Evolutionary conservation across 768 basidiomycete species (phyloP).

Genomic region (Krasilnikovozyma curviuscula): DNA sequence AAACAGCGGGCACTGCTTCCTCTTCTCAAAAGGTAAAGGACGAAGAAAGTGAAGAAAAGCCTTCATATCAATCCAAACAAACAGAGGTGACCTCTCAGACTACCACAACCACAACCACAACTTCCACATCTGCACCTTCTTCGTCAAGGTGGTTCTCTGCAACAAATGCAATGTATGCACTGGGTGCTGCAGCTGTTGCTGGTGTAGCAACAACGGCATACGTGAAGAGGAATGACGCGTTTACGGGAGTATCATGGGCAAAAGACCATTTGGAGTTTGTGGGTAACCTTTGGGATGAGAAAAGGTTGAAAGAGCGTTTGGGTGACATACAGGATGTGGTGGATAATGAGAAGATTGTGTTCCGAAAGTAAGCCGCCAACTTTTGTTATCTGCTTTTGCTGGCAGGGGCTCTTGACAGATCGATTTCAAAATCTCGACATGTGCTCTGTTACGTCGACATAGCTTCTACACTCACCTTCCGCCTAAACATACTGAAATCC

Average conservation of each 20-base stretch:
- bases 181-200: slow-evolving; percentile 9
- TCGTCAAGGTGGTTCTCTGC: background rate
- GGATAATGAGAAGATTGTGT: slow-evolving; percentile 42
- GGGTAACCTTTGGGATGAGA: slow-evolving; percentile 64
- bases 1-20: background rate
- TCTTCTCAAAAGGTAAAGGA: background rate
- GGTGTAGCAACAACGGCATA: slow-evolving; percentile 8
- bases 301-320: slow-evolving; percentile 40
- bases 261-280: slow-evolving; percentile 76
- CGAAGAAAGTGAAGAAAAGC: background rate
- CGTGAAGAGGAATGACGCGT: slow-evolving; percentile 8
- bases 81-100: background rate
- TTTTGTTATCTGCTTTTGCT: background rate
- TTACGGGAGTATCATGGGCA: slow-evolving; percentile 7
- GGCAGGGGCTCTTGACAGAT: background rate
- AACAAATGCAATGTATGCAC: slow-evolving; percentile 6
- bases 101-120: background rate
- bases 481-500: slow-evolving; percentile 39
- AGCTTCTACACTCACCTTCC: slow-evolving; percentile 68
- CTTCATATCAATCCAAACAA: slow-evolving; percentile 1
- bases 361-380: slow-evolving; percentile 42
- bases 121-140: slow-evolving; percentile 1
- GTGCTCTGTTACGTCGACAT: slow-evolving; percentile 23
- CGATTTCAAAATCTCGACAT: background rate
- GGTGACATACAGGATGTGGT: slow-evolving; percentile 44